These are phyloP conservation scores for Chytridium lagenaria DNA, from an alignment of 371 early-diverging fungal genomes.

Conservation along the genomic window DNA sequence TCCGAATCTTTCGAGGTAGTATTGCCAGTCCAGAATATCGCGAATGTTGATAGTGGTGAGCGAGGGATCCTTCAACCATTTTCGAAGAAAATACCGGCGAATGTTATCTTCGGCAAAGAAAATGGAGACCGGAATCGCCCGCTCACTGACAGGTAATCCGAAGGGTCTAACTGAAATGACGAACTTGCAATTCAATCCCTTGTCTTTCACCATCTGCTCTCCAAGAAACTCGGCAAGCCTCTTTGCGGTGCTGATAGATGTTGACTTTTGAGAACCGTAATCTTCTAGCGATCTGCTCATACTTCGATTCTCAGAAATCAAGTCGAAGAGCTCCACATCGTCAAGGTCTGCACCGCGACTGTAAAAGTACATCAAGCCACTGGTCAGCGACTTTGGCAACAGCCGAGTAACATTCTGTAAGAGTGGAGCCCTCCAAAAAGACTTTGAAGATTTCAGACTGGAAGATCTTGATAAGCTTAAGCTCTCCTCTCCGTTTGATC, in stretches of 20 bases:
- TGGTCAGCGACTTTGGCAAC: slow-evolving; percentile 92
- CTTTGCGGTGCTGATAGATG: slow-evolving; percentile 94
- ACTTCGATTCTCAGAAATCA: slow-evolving; percentile 97
- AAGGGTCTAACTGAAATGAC: slow-evolving; percentile 90
- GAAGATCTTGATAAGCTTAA: slow-evolving; percentile 98
- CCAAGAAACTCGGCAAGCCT: slow-evolving; percentile 98
- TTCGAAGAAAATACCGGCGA: slow-evolving; percentile 84
- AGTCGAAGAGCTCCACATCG: slow-evolving; percentile 94
- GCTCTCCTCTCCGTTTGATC: slow-evolving; percentile 98
- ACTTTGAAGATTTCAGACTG: slow-evolving; percentile 95
- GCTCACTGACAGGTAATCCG: slow-evolving; percentile 91
- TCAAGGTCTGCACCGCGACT: slow-evolving; percentile 82
- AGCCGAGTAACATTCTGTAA: slow-evolving; percentile 91
- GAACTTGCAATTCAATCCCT: slow-evolving; percentile 97
- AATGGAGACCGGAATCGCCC: slow-evolving; percentile 97
- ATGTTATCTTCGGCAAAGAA: slow-evolving; percentile 87
- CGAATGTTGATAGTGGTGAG: slow-evolving; percentile 79
- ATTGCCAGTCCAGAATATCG: slow-evolving; percentile 98
- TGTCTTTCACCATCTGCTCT: slow-evolving; percentile 97
- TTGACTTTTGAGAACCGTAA: slow-evolving; percentile 95
- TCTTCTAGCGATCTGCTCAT: slow-evolving; percentile 96
- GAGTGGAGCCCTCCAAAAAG: slow-evolving; percentile 86
- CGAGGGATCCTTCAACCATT: slow-evolving; percentile 87
- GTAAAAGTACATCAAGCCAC: slow-evolving; percentile 97
- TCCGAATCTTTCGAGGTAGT: slow-evolving; percentile 97